Evolutionary conservation across 202 grass and related monocot genomes (phyloP).

Genomic region (Zoysia matrella): DNA sequence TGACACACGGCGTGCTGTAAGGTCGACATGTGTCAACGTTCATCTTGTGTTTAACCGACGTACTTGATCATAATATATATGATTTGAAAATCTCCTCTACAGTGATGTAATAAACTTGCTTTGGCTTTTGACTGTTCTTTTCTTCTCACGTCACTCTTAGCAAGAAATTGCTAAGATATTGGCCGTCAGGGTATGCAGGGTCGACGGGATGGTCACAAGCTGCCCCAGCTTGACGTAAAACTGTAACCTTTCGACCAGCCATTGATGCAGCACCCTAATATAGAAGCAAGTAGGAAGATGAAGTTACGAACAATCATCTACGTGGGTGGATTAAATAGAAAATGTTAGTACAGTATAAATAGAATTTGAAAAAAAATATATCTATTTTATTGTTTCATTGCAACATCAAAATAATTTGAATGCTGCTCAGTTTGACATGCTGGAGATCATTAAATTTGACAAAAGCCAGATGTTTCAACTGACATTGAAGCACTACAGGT

Average conservation of each 20-base stretch:
- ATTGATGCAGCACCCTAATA: constrained; percentile 83
- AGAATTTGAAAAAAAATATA: background rate
- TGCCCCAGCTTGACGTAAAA: constrained; percentile 86
- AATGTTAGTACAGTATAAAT: background rate
- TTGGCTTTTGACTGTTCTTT: background rate
- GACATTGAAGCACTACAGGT: background rate
- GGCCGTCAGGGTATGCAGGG: constrained; percentile 83
- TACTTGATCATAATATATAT: too few relatives aligned
- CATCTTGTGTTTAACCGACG: too few relatives aligned
- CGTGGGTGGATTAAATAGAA: background rate
- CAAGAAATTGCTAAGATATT: constrained; percentile 88
- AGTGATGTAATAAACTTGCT: background rate
- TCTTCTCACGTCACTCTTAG: constrained; percentile 66
- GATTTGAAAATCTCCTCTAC: too few relatives aligned
- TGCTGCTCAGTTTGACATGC: constrained; percentile 7
- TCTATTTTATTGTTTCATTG: background rate
- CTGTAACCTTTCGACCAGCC: constrained; percentile 72
- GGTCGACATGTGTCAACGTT: too few relatives aligned
- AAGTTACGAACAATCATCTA: constrained; percentile 29
- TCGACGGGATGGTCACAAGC: constrained; percentile 84
- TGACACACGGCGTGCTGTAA: too few relatives aligned
- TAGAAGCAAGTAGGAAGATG: constrained; percentile 22
- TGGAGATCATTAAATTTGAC: constrained; percentile 13
- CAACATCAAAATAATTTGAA: background rate
- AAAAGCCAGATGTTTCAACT: background rate